Conservation (phyloP, 306 rosid genomes). For the Casuarina glauca region DNA sequence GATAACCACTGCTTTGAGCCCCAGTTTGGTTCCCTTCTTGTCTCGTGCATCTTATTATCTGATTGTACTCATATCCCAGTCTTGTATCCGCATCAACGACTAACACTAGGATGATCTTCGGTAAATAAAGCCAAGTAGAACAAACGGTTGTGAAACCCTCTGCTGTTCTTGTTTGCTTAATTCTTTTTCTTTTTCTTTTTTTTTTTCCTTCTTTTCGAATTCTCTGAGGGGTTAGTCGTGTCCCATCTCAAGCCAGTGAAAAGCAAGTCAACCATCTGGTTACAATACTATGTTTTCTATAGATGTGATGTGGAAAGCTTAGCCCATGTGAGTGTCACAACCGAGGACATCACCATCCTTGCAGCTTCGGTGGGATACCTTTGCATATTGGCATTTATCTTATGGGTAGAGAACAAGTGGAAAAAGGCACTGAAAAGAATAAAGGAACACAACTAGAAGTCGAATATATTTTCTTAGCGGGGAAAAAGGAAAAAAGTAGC, state of each 20-base stretch:
- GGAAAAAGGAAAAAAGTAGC: too few relatives aligned
- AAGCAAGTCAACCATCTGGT: constrained; percentile 55
- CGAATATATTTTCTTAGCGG: constrained; percentile 20
- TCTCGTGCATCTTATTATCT: too few relatives aligned
- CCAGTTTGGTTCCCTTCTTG: too few relatives aligned
- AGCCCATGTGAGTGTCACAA: constrained; percentile 52
- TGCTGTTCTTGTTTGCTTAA: not conserved
- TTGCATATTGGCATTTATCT: constrained; percentile 31
- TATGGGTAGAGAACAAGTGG: constrained; percentile 29
- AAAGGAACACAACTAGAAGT: constrained; percentile 19
- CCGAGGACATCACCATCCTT: constrained; percentile 48
- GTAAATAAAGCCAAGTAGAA: not conserved
- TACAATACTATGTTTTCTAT: constrained; percentile 34
- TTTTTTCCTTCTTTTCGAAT: constrained; percentile 16
- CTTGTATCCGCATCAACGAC: too few relatives aligned
- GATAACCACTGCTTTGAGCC: too few relatives aligned
- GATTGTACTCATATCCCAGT: too few relatives aligned
- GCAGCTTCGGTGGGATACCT: constrained; percentile 27
- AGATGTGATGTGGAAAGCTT: constrained; percentile 46
- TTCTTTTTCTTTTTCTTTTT: not conserved
- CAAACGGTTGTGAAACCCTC: not conserved
- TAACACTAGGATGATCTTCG: not conserved
- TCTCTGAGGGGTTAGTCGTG: constrained; percentile 35
- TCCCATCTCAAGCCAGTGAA: constrained; percentile 37
- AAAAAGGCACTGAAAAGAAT: not conserved